Evolutionary conservation across 805 yeast genomes (phyloP).

Genomic region (Wickerhamiella brachini): DNA sequence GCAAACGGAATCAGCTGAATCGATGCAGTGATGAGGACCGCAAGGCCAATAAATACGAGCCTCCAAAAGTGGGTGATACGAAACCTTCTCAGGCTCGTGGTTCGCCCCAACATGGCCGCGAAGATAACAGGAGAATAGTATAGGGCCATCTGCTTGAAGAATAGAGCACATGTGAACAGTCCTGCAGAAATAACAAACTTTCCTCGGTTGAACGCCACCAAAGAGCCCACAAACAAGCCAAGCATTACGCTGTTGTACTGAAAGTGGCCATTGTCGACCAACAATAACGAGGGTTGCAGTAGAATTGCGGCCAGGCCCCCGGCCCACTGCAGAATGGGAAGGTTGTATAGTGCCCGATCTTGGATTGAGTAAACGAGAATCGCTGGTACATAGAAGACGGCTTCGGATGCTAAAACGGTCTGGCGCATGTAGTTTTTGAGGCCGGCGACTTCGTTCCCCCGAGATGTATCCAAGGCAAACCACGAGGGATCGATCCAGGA

Average conservation of each 20-base stretch:
- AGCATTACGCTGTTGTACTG: slow-evolving; percentile 92
- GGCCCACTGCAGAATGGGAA: slow-evolving; percentile 60
- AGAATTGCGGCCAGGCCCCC: slow-evolving; percentile 66
- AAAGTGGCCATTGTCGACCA: slow-evolving; percentile 95
- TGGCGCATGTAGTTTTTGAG: slow-evolving; percentile 77
- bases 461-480: slow-evolving; percentile 60
- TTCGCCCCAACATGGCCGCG: slow-evolving; percentile 54
- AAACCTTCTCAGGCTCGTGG: slow-evolving; percentile 26
- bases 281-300: slow-evolving; percentile 66
- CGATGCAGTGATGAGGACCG: slow-evolving; percentile 43
- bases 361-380: slow-evolving; percentile 56
- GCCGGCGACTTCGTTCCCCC: slow-evolving; percentile 58
- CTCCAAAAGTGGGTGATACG: slow-evolving; percentile 20
- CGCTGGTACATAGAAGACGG: slow-evolving; percentile 64
- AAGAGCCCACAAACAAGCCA: slow-evolving; percentile 60
- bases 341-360: slow-evolving; percentile 44
- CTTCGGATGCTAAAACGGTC: slow-evolving; percentile 64
- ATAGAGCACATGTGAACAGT: slow-evolving; percentile 61
- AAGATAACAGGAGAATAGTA: slow-evolving; percentile 87
- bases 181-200: slow-evolving; percentile 41
- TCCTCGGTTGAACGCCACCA: slow-evolving; percentile 39
- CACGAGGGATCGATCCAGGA: slow-evolving; percentile 46
- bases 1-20: slow-evolving; percentile 49
- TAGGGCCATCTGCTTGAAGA: slow-evolving; percentile 91
- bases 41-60: slow-evolving; percentile 45